Evolutionary conservation across 1,284 basidiomycete species (phyloP).

Genomic region (Sphagnurus paluster): DNA sequence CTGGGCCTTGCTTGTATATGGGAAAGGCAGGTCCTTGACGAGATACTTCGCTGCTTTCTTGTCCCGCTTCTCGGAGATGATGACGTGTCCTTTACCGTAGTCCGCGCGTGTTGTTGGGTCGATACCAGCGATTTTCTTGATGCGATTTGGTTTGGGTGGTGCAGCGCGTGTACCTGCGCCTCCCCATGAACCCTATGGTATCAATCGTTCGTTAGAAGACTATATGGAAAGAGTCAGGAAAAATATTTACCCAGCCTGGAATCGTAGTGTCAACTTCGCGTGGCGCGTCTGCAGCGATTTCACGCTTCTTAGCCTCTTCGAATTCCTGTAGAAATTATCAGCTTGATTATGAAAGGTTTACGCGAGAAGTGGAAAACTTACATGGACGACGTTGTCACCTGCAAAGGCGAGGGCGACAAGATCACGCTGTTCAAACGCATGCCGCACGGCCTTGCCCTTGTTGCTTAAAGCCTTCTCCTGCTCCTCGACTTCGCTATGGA

Average conservation of each 20-base stretch:
- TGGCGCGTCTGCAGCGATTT: slow-evolving; percentile 85
- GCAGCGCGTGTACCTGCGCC: slow-evolving; percentile 70
- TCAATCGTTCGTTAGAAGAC: background rate
- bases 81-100: slow-evolving; percentile 82
- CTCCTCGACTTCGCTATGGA: slow-evolving; percentile 65
- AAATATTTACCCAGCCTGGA: slow-evolving; percentile 84
- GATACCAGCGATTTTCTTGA: slow-evolving; percentile 83
- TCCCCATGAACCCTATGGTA: slow-evolving; percentile 84
- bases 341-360: background rate
- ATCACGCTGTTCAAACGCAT: slow-evolving; percentile 83
- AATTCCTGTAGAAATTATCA: slow-evolving; percentile 64
- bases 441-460: slow-evolving; percentile 50
- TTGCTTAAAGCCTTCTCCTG: slow-evolving; percentile 51
- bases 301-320: slow-evolving; percentile 76
- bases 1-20: slow-evolving; percentile 90
- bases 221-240: background rate
- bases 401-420: slow-evolving; percentile 95
- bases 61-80: slow-evolving; percentile 93
- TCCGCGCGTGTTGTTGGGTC: slow-evolving; percentile 81
- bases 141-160: slow-evolving; percentile 55
- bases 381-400: slow-evolving; percentile 91
- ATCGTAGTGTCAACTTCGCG: slow-evolving; percentile 85
- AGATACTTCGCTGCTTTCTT: slow-evolving; percentile 91
- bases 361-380: slow-evolving; percentile 32
- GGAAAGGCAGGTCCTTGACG: slow-evolving; percentile 89